Percentiles rank a stretch among this genome's conserved stretches.
Conservation (phyloP, 2,329 filamentous ascomycete species). For the Neopestalotiopsis sp. region DNA sequence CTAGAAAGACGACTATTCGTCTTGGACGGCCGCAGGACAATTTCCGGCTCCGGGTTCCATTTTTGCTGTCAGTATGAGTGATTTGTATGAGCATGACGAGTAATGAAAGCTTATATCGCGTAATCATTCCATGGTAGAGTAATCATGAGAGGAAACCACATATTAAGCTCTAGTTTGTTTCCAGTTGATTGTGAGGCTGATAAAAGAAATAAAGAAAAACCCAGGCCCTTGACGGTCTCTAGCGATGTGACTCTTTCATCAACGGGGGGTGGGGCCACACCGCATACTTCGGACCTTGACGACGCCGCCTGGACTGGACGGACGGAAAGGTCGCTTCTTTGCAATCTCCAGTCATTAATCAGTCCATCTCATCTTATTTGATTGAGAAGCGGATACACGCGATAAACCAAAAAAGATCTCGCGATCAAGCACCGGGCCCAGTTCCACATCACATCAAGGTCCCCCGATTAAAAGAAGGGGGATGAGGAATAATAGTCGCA, state of each 20-base stretch:
- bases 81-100: neutral
- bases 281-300: neutral
- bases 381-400: neutral
- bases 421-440: neutral
- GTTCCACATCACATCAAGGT: neutral
- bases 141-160: conserved; percentile 2
- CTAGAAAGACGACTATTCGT: neutral
- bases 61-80: conserved; percentile 9
- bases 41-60: neutral
- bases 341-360: neutral
- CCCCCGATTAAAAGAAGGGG: neutral
- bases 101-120: neutral
- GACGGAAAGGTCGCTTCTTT: neutral
- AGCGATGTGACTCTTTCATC: conserved; percentile 4
- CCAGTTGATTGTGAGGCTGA: conserved; percentile 8
- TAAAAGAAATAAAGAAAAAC: neutral
- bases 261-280: neutral
- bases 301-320: neutral
- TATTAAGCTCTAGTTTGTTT: conserved; percentile 11
- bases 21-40: neutral
- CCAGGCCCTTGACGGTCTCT: neutral
- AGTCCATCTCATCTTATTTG: conserved; percentile 1
- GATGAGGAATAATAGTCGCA: neutral
- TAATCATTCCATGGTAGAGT: neutral
- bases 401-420: neutral